phyloP scores from a whole-genome alignment of 2,329 filamentous ascomycete species.

The Colletotrichum godetiae region DNA sequence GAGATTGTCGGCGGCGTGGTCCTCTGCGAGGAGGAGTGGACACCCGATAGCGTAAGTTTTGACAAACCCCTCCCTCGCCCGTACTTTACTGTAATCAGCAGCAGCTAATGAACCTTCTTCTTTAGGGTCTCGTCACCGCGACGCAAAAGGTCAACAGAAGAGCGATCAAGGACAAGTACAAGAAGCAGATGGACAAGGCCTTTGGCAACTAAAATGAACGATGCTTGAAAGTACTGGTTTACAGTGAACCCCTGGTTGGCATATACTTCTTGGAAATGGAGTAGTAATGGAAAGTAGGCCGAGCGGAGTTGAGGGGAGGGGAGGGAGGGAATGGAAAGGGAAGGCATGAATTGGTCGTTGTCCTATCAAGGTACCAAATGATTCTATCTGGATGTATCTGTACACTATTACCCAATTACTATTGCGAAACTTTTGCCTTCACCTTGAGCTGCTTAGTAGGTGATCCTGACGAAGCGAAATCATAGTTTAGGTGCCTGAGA shows the following conservation, averaged over 20 bases:
- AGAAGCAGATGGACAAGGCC: constrained; percentile 60
- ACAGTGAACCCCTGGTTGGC: not conserved
- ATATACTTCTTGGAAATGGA: not conserved
- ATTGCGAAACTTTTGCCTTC: not conserved
- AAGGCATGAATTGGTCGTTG: not conserved
- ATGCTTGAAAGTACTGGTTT: not conserved
- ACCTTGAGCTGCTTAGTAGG: not conserved
- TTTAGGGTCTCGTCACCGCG: constrained; percentile 69
- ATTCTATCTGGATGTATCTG: constrained; percentile 10
- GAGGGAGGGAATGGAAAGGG: no score
- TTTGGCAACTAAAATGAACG: constrained; percentile 36
- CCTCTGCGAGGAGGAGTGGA: constrained; percentile 88
- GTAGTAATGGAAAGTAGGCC: not conserved
- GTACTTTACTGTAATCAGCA: not conserved
- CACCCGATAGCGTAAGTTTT: constrained; percentile 79
- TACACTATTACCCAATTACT: not conserved
- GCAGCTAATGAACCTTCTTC: constrained; percentile 32
- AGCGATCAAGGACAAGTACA: constrained; percentile 61
- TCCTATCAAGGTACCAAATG: not conserved
- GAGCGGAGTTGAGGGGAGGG: not conserved
- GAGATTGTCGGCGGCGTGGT: constrained; percentile 84
- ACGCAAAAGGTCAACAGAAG: constrained; percentile 71
- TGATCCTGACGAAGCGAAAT: not conserved
- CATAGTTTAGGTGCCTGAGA: no score
- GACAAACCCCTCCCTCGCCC: no score